Percentiles rank a stretch among this genome's conserved stretches.
These are phyloP conservation scores for Wickerhamiella sergipiensis DNA, from an alignment of 805 yeast genomes.

Conservation along the genomic window DNA sequence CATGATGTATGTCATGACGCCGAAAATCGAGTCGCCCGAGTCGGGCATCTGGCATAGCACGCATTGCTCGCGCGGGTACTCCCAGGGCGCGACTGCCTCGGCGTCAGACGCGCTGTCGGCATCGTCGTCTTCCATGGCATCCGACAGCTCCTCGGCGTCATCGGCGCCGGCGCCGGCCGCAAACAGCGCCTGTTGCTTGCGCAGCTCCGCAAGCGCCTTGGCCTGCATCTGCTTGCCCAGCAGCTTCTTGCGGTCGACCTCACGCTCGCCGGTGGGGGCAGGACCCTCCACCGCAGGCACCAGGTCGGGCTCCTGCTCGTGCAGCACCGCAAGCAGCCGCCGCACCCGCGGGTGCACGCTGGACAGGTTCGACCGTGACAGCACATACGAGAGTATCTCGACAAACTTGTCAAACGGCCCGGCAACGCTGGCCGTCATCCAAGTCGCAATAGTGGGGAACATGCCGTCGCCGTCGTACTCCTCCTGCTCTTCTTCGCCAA, in stretches of 20 bases:
- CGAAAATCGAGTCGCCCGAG: conserved; percentile 52
- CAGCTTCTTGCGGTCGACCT: conserved; percentile 46
- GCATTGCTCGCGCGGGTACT: conserved; percentile 61
- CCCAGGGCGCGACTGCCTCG: conserved; percentile 32
- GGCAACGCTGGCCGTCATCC: conserved; percentile 12
- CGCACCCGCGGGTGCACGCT: conserved; percentile 7
- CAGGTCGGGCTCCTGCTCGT: conserved; percentile 5
- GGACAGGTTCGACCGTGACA: not conserved
- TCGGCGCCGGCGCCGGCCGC: conserved; percentile 35
- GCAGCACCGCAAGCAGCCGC: conserved; percentile 8
- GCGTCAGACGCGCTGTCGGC: conserved; percentile 2
- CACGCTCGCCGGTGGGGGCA: conserved; percentile 14
- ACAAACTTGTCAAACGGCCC: conserved; percentile 8
- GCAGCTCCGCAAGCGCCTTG: conserved; percentile 63
- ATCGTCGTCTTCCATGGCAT: conserved; percentile 29
- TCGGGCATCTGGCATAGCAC: conserved; percentile 71
- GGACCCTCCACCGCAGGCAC: not conserved
- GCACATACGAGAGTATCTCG: conserved; percentile 8
- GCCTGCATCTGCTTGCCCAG: conserved; percentile 57
- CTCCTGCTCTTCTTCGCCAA: too few relatives aligned
- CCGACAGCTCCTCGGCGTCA: conserved; percentile 22
- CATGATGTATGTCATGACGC: conserved; percentile 51
- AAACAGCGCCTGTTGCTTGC: conserved; percentile 66
- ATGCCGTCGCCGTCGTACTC: conserved; percentile 1
- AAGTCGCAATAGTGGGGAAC: conserved; percentile 5